These are phyloP conservation scores for Colletotrichum sp. DNA, from an alignment of 2,329 filamentous ascomycete genomes.

Conservation along the genomic window DNA sequence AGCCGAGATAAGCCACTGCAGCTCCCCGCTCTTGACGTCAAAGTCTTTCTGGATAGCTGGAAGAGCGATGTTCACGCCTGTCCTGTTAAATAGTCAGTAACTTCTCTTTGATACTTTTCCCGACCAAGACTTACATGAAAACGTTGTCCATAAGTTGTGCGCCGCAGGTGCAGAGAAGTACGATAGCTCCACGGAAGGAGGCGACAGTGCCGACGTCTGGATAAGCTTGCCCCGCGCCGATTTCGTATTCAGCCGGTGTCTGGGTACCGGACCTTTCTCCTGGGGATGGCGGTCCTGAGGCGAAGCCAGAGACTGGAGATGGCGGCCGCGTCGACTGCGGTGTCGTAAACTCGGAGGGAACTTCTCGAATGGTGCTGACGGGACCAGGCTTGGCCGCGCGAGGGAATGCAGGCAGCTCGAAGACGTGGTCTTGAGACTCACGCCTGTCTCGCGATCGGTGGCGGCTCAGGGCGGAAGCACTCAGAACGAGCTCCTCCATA, in stretches of 20 bases:
- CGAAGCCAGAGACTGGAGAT: not conserved
- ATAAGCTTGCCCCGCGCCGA: constrained; percentile 4
- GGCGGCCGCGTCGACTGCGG: constrained; percentile 15
- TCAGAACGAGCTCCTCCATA: constrained; percentile 2
- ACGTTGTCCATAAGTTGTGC: constrained; percentile 11
- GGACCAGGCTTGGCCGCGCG: constrained; percentile 4
- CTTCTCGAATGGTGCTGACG: constrained; percentile 12
- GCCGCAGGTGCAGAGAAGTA: constrained; percentile 10
- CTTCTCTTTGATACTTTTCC: not conserved
- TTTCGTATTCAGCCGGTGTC: not conserved
- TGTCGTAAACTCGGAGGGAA: constrained; percentile 1
- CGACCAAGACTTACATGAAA: not conserved
- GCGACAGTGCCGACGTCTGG: constrained; percentile 10
- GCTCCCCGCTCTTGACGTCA: not conserved
- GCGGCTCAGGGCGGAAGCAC: not conserved
- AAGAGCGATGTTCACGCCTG: constrained; percentile 5
- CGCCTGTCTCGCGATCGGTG: constrained; percentile 2
- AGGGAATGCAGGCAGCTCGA: constrained; percentile 4
- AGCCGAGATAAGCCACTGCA: constrained; percentile 16
- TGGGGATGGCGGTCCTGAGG: not conserved
- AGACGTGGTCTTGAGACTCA: constrained; percentile 7
- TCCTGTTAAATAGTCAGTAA: not conserved
- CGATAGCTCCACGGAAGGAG: not conserved
- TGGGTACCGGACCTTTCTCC: not conserved
- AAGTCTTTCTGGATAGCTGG: constrained; percentile 12